A percentile compares a stretch with the other conserved stretches of the same genome.
These are phyloP conservation scores for Paecilomyces sp. DNA, from an alignment of 2,329 filamentous ascomycete species.

Conservation along the genomic window DNA sequence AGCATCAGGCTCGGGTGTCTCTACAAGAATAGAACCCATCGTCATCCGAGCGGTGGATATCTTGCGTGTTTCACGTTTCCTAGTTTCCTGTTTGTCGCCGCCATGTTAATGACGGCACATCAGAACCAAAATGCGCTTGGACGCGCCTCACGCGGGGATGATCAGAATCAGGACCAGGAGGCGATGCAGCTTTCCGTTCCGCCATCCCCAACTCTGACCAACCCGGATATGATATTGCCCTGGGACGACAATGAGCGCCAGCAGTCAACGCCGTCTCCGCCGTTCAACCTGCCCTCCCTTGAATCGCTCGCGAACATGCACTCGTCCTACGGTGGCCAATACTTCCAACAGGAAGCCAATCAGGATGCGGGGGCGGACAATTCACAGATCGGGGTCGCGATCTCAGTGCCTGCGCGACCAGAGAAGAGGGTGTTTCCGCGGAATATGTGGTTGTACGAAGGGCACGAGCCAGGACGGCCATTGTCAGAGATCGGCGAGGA, in stretches of 20 bases:
- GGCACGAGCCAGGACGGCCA: conserved; percentile 32
- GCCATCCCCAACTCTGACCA: conserved; percentile 79
- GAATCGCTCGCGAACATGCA: conserved; percentile 17
- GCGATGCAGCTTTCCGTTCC: conserved; percentile 32
- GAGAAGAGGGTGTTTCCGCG: conserved; percentile 26
- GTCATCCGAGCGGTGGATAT: neutral
- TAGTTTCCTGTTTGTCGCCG: neutral
- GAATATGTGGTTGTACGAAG: conserved; percentile 27
- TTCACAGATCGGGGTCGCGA: conserved; percentile 2
- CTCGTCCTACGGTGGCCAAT: neutral
- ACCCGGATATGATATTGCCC: conserved; percentile 91
- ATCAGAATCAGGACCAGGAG: conserved; percentile 8
- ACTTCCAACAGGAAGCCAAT: conserved; percentile 3
- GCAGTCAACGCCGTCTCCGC: conserved; percentile 45
- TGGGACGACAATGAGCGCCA: conserved; percentile 53
- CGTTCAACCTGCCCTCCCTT: conserved; percentile 42
- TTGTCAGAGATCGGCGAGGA: conserved; percentile 42
- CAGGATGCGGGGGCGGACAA: conserved; percentile 5
- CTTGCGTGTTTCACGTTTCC: neutral
- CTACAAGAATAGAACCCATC: neutral
- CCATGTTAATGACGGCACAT: conserved; percentile 1
- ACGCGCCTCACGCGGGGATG: conserved; percentile 7
- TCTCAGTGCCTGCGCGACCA: conserved; percentile 9
- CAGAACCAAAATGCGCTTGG: conserved; percentile 6
- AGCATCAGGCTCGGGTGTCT: neutral